Evolutionary conservation across 495 filamentous ascomycete species (phyloP).

Genomic region (Glonium stellatum): DNA sequence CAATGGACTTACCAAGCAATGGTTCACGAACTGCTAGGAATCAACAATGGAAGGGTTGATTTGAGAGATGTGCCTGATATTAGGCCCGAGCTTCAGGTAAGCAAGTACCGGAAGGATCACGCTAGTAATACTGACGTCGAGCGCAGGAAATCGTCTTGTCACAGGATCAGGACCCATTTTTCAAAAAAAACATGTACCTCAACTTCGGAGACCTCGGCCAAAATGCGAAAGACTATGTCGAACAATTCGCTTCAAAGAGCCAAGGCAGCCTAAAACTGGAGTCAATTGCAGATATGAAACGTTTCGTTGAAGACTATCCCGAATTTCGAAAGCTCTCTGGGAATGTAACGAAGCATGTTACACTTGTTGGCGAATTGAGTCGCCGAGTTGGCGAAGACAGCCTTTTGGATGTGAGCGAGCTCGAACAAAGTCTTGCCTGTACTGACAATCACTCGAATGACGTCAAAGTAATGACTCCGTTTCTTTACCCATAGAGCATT

Average conservation of each 20-base stretch:
- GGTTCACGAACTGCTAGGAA: constrained; percentile 93
- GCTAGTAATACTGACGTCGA: constrained; percentile 2
- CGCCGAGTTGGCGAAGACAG: constrained; percentile 75
- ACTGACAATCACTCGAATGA: constrained; percentile 89
- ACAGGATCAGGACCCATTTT: constrained; percentile 97
- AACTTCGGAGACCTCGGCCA: constrained; percentile 96
- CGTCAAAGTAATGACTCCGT: constrained; percentile 57
- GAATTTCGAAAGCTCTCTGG: constrained; percentile 95
- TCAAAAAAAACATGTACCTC: constrained; percentile 99
- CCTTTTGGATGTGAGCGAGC: constrained; percentile 86
- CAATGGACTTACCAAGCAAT: constrained; percentile 99
- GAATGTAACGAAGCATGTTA: constrained; percentile 98
- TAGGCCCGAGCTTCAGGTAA: constrained; percentile 69
- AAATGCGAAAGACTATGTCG: constrained; percentile 97
- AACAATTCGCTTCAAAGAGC: constrained; percentile 93
- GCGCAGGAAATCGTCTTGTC: constrained; percentile 78
- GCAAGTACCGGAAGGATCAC: not conserved
- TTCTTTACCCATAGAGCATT: not conserved
- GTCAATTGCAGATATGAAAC: constrained; percentile 96
- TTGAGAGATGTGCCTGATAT: constrained; percentile 82
- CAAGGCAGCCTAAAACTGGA: constrained; percentile 91
- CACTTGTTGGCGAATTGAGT: constrained; percentile 87
- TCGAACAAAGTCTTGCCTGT: constrained; percentile 94
- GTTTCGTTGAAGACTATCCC: constrained; percentile 96
- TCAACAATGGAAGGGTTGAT: constrained; percentile 86